phyloP scores from a whole-genome alignment of 805 yeast genomes.

The Saccharomycopsis capsularis region DNA sequence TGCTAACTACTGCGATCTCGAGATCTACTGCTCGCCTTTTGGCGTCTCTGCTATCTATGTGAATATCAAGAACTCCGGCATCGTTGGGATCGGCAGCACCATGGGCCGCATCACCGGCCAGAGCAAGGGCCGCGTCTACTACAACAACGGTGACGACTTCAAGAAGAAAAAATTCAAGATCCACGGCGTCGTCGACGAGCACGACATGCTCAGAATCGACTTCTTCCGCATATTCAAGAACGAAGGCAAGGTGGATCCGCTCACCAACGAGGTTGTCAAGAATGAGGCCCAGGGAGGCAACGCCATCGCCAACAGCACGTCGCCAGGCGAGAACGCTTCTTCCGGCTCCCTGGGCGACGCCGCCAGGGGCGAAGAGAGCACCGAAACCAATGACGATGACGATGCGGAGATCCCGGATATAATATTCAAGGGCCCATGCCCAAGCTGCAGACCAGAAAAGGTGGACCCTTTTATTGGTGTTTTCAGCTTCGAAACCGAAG shows the following conservation, averaged over 20 bases:
- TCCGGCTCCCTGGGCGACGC: neutral
- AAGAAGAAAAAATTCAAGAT: slow-evolving; percentile 42
- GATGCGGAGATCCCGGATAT: slow-evolving; percentile 40
- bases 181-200: slow-evolving; percentile 42
- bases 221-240: slow-evolving; percentile 39
- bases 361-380: slow-evolving; percentile 1
- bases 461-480: slow-evolving; percentile 51
- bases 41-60: slow-evolving; percentile 47
- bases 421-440: slow-evolving; percentile 45
- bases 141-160: slow-evolving; percentile 41
- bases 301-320: neutral
- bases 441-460: slow-evolving; percentile 45
- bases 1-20: slow-evolving; percentile 46
- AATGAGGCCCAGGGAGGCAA: neutral
- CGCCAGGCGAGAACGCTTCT: neutral
- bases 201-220: slow-evolving; percentile 41
- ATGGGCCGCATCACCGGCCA: slow-evolving; percentile 51
- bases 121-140: slow-evolving; percentile 42
- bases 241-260: slow-evolving; percentile 13
- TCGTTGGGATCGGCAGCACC: slow-evolving; percentile 49
- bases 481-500: slow-evolving; percentile 39
- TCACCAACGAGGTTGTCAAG: slow-evolving; percentile 18
- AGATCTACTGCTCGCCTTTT: slow-evolving; percentile 51
- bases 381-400: slow-evolving; percentile 30
- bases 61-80: slow-evolving; percentile 40